Conservation (phyloP, 140 eudicot species). For the Stevia rebaudiana region DNA sequence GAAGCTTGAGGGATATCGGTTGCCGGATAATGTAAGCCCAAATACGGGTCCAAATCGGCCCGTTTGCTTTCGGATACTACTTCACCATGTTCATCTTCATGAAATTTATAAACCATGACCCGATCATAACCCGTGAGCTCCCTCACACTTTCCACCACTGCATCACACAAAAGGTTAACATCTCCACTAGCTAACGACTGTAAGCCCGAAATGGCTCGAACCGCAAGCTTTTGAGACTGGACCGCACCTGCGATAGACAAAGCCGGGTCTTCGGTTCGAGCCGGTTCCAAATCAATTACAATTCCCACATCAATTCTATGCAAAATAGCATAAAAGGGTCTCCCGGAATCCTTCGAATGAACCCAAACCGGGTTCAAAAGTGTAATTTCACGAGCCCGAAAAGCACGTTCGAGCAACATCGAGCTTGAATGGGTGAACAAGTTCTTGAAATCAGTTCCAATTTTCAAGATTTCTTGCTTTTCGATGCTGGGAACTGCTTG, state of each 20-base stretch:
- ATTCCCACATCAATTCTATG: constrained; percentile 87
- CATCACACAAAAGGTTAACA: constrained; percentile 62
- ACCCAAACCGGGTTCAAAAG: constrained; percentile 71
- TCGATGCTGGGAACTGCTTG: constrained; percentile 67
- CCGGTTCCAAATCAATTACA: constrained; percentile 85
- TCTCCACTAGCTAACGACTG: constrained; percentile 82
- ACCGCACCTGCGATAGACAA: constrained; percentile 80
- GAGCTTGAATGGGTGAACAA: constrained; percentile 59
- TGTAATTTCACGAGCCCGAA: constrained; percentile 64
- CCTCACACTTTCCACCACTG: constrained; percentile 63
- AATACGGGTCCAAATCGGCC: constrained; percentile 67
- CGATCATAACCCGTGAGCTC: constrained; percentile 81
- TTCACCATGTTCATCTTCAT: constrained; percentile 93
- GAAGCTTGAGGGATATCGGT: constrained; percentile 98
- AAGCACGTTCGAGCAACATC: constrained; percentile 48
- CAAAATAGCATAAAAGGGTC: constrained; percentile 81
- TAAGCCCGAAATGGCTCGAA: constrained; percentile 64
- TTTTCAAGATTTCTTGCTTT: constrained; percentile 31
- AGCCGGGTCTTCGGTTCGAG: constrained; percentile 70
- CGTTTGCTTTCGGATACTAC: constrained; percentile 81
- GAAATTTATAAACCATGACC: constrained; percentile 91
- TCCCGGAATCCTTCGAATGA: constrained; percentile 61
- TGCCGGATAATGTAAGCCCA: constrained; percentile 91
- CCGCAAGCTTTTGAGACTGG: constrained; percentile 85
- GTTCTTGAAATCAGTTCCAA: constrained; percentile 62